Evolutionary conservation across 768 basidiomycete genomes (phyloP).

Genomic region (Sporobolomyces roseus): DNA sequence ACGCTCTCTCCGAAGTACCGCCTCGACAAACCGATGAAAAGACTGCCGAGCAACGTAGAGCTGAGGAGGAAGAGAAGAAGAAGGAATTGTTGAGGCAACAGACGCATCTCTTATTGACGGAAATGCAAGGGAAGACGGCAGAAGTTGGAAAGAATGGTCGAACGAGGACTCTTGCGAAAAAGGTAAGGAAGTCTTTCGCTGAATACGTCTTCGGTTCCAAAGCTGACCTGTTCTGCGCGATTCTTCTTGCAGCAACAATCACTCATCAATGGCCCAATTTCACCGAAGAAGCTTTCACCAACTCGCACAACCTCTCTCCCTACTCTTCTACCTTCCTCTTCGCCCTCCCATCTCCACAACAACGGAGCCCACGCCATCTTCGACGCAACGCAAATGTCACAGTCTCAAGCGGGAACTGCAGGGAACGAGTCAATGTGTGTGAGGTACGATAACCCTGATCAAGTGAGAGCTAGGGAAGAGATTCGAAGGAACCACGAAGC

Average conservation of each 20-base stretch:
- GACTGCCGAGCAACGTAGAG: not conserved
- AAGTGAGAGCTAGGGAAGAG: not conserved
- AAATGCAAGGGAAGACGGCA: not conserved
- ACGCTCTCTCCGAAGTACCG: not conserved
- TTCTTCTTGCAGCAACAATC: slow-evolving; percentile 1
- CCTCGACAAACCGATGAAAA: slow-evolving; percentile 10
- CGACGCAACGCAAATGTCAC: too few species aligned
- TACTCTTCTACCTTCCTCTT: slow-evolving; percentile 6
- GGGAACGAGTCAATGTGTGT: not conserved
- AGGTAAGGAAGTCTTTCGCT: not conserved
- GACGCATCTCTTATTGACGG: not conserved
- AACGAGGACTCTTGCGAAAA: not conserved
- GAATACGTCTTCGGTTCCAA: too few species aligned
- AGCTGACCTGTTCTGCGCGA: not conserved
- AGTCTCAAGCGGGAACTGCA: too few species aligned
- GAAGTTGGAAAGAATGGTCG: not conserved
- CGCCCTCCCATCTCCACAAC: not conserved
- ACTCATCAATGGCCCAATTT: not conserved
- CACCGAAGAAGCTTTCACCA: not conserved
- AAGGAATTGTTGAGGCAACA: not conserved
- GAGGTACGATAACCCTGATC: not conserved
- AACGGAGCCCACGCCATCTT: too few species aligned
- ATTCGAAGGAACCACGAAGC: not conserved
- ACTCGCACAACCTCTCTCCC: slow-evolving; percentile 15
- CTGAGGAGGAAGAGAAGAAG: not conserved